These are phyloP conservation scores for Tulasnella sp. DNA, from an alignment of 768 basidiomycete genomes.

Conservation along the genomic window DNA sequence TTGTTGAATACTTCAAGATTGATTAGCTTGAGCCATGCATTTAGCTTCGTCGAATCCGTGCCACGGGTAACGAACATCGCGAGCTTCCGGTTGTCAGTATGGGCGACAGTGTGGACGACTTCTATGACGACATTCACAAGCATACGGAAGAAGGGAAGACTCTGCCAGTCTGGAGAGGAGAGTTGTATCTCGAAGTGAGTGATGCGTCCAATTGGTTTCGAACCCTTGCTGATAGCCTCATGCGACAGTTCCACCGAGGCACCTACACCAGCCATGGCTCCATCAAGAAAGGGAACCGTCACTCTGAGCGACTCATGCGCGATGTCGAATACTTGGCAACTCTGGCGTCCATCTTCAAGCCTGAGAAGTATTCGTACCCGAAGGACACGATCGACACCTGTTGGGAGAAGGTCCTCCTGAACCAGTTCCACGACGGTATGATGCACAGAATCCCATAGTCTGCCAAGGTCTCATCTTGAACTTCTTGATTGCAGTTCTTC, in stretches of 20 bases:
- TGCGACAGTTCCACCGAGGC: constrained; percentile 68
- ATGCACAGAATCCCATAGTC: background rate
- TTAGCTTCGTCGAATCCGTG: constrained; percentile 84
- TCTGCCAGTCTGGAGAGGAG: constrained; percentile 85
- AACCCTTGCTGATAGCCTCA: background rate
- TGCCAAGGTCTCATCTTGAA: background rate
- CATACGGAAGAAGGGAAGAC: constrained; percentile 51
- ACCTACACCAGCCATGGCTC: constrained; percentile 74
- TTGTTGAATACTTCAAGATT: no score
- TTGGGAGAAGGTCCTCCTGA: constrained; percentile 89
- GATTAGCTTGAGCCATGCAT: no score
- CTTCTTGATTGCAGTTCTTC: constrained; percentile 50
- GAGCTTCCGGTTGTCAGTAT: constrained; percentile 83
- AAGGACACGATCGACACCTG: constrained; percentile 65
- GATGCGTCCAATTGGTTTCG: background rate
- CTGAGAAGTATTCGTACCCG: constrained; percentile 60
- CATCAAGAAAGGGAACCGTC: constrained; percentile 95
- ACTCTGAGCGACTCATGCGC: constrained; percentile 85
- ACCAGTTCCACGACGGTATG: constrained; percentile 84
- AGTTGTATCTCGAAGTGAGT: constrained; percentile 72
- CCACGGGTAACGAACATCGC: constrained; percentile 62
- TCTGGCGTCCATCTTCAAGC: constrained; percentile 53
- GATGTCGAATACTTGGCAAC: constrained; percentile 87
- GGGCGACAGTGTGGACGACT: constrained; percentile 83
- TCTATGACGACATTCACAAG: constrained; percentile 68